phyloP scores from a whole-genome alignment of 306 rosid genomes.

The Abrus pulchellus region DNA sequence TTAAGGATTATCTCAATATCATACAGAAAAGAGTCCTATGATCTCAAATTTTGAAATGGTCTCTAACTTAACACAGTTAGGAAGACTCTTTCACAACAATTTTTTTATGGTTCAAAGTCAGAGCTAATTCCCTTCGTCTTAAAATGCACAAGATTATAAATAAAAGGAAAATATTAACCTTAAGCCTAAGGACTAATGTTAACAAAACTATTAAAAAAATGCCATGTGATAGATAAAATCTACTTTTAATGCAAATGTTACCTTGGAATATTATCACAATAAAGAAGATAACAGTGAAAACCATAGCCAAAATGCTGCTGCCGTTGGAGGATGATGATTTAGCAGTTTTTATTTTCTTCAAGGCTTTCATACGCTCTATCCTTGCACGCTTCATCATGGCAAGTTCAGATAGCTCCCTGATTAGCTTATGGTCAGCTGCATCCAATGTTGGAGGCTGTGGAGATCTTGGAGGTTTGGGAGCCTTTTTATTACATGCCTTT shows the following conservation, averaged over 20 bases:
- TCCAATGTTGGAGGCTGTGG: slow-evolving; percentile 81
- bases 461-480: slow-evolving; percentile 92
- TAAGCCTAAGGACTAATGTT: no score
- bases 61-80: slow-evolving; percentile 7
- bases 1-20: neutral
- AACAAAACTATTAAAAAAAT: neutral
- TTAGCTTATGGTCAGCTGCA: slow-evolving; percentile 82
- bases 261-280: slow-evolving; percentile 82
- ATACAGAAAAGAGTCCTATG: neutral
- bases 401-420: slow-evolving; percentile 81
- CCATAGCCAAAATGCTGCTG: slow-evolving; percentile 73
- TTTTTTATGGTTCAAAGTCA: neutral
- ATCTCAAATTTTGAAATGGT: slow-evolving; percentile 19
- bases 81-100: neutral
- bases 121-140: slow-evolving; percentile 8
- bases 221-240: neutral
- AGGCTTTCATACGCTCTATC: slow-evolving; percentile 78
- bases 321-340: slow-evolving; percentile 60
- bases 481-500: slow-evolving; percentile 65
- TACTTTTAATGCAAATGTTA: slow-evolving; percentile 45
- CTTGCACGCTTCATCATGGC: slow-evolving; percentile 90
- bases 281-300: slow-evolving; percentile 82
- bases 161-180: no score
- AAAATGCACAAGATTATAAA: neutral
- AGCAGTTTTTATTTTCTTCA: slow-evolving; percentile 77